phyloP scores from a whole-genome alignment of 345 rosid species.

The Diplotaxis tenuifolia region DNA sequence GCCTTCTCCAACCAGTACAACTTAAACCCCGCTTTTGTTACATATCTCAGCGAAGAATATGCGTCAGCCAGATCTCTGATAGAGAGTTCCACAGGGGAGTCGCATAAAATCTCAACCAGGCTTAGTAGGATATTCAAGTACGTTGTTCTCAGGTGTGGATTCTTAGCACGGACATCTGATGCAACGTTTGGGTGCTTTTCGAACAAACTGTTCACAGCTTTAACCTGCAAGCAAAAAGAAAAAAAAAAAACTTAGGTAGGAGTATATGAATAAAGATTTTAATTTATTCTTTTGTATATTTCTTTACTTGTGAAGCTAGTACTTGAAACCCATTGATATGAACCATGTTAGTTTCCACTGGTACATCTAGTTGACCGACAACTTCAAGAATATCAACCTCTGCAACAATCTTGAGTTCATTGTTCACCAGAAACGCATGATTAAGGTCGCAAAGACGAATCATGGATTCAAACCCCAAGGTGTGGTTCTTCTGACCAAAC shows the following conservation, averaged over 20 bases:
- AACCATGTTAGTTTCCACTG: not conserved
- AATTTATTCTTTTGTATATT: not conserved
- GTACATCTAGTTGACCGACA: not conserved
- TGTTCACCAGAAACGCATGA: not conserved
- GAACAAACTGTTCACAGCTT: not conserved
- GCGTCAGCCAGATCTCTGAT: not conserved
- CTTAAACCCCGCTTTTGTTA: not conserved
- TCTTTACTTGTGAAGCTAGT: not conserved
- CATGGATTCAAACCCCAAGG: rapidly evolving
- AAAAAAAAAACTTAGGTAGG: no score
- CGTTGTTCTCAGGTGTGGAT: not conserved
- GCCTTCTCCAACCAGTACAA: conserved; percentile 20
- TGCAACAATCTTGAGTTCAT: not conserved
- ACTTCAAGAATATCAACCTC: not conserved
- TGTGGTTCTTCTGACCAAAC: no score
- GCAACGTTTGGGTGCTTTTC: not conserved
- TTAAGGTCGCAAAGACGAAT: not conserved
- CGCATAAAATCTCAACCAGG: not conserved
- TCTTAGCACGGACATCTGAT: not conserved
- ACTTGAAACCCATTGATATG: not conserved
- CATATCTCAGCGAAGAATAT: not conserved
- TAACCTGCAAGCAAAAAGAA: not conserved
- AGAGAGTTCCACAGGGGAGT: not conserved
- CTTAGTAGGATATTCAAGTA: not conserved
- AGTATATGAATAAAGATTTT: no score